Evolutionary conservation across 371 early-diverging fungal genomes (phyloP), one percentile per base, ranked within the genome.

Genomic region (Choanephora cucurbitarum): DNA sequence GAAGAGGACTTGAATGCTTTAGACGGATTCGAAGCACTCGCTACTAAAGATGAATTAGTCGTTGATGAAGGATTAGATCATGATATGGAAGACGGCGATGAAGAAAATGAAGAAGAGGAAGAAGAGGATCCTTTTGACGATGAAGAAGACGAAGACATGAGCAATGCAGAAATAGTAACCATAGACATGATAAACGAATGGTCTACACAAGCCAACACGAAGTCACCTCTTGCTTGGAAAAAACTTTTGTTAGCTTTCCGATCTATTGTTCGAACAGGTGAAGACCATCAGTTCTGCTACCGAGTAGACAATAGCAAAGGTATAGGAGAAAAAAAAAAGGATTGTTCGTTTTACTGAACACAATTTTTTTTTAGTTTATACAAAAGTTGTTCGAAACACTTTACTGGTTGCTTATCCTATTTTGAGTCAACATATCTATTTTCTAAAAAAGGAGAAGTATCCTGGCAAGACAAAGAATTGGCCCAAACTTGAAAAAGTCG

Each of bases 231-330:
- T 10, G 73, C 73, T 21, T 67, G 72, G 51, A 75, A 75, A 32
- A 60, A 72, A 19, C 39, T 94, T 44, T 66, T 95, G 33, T 60
- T 91, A 42, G 95, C 95, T 0, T 90, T 95, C 67, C 83, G 90
- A 59, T 86, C 90, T 7, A 90, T 91, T 44, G 85, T 89, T 31
- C 80, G 87, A 41, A 75, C 86, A 53, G 58, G 50, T 5, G 76
- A 75, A 17, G 77, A 80, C 31, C 58, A 61, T 5, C 57, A 65
- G 0, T 76, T 70, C 41, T 72, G 80, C 1, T 93, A 89, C 71
- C 85, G 77, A 43, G 81, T 93, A 51, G 85, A 84, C 55, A 87
- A 77, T 70, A 83, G 87, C 43, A 69, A 76, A 58, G 73, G 80
- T 77, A 66, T n/a, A 63, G 28, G 14, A 19, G 6, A 8, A 18